Evolutionary conservation across 2,329 filamentous ascomycete genomes (phyloP).

Genomic region (Pseudogymnoascus sp.): DNA sequence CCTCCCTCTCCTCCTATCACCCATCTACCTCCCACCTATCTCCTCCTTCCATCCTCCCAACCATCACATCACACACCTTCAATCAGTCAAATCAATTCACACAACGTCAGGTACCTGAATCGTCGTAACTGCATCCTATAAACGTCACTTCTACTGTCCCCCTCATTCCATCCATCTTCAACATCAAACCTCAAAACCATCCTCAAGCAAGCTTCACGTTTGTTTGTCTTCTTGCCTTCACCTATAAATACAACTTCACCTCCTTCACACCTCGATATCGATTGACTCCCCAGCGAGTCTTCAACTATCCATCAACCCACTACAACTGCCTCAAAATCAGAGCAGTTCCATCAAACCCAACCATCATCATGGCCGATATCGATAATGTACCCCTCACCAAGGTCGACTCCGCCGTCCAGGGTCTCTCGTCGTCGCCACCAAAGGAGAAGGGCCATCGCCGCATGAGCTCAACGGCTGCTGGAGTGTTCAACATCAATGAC

Average conservation of each 20-base stretch:
- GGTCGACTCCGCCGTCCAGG: conserved; percentile 85
- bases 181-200: not conserved
- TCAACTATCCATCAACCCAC: not conserved
- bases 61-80: not conserved
- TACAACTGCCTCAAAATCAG: not conserved
- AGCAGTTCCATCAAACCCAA: not conserved
- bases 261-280: not conserved
- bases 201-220: not conserved
- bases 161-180: not conserved
- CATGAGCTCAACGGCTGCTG: conserved; percentile 62
- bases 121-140: not conserved
- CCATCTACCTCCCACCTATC: not conserved
- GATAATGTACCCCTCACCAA: conserved; percentile 57
- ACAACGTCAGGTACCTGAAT: not conserved
- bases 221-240: not conserved
- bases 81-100: not conserved
- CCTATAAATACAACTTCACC: not conserved
- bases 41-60: not conserved
- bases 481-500: conserved; percentile 75
- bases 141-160: not conserved
- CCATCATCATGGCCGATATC: conserved; percentile 41
- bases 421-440: conserved; percentile 58
- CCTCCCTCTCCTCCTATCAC: not conserved
- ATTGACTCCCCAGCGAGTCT: not conserved
- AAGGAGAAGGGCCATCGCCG: conserved; percentile 59